Evolutionary conservation across 768 basidiomycete genomes (phyloP).

Genomic region (Filobasidium floriforme): DNA sequence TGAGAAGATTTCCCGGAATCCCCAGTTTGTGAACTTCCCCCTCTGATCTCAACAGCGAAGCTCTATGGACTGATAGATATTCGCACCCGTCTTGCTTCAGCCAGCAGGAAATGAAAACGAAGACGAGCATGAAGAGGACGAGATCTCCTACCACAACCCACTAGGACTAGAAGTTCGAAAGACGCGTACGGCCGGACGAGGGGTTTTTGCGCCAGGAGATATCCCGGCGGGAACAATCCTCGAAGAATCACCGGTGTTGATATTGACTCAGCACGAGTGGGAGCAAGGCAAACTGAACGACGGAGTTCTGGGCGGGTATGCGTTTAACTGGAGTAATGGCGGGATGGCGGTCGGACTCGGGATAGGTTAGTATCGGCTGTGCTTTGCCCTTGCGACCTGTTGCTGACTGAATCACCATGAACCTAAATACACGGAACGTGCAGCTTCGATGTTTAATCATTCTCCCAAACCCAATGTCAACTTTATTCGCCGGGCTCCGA

Average conservation of each 20-base stretch:
- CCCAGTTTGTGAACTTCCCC: slow-evolving; percentile 6
- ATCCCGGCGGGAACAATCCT: slow-evolving; percentile 61
- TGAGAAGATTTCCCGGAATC: not conserved
- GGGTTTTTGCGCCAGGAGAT: slow-evolving; percentile 50
- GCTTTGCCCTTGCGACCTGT: too few species aligned
- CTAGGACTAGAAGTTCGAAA: slow-evolving; percentile 36
- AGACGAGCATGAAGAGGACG: not conserved
- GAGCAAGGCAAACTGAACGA: slow-evolving; percentile 34
- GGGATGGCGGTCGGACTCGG: slow-evolving; percentile 41
- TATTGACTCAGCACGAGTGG: slow-evolving; percentile 63
- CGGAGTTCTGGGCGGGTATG: slow-evolving; percentile 40
- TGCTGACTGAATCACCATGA: too few species aligned
- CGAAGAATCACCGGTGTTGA: slow-evolving; percentile 77
- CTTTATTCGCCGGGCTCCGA: slow-evolving; percentile 34
- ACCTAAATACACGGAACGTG: too few species aligned
- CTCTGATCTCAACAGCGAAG: not conserved
- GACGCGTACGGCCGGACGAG: slow-evolving; percentile 39
- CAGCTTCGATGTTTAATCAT: slow-evolving; percentile 41
- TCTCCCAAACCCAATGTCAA: slow-evolving; percentile 43
- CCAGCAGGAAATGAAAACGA: not conserved
- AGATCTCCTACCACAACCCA: slow-evolving; percentile 32
- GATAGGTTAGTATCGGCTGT: slow-evolving; percentile 33
- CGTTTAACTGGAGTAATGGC: slow-evolving; percentile 39
- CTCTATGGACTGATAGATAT: not conserved
- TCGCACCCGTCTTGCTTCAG: not conserved